phyloP scores from a whole-genome alignment of 192 early-diverging fungal genomes.

The Podila epigama region DNA sequence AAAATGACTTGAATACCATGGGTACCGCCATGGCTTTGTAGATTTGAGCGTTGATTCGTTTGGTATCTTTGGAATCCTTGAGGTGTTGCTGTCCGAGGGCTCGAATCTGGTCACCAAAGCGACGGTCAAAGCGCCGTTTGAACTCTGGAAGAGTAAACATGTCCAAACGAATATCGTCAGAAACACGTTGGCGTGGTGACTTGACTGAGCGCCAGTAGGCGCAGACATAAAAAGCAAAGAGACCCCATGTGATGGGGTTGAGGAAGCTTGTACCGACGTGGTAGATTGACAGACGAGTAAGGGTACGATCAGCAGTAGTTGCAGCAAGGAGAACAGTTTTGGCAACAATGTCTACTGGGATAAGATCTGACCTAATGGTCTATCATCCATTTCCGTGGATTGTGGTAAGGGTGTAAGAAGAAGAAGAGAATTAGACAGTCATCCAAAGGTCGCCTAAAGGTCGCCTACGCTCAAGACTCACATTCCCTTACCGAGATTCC shows the following conservation, averaged over 20 bases:
- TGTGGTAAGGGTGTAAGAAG: not conserved
- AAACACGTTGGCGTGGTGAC: constrained; percentile 19
- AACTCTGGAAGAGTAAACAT: constrained; percentile 19
- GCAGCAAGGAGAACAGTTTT: constrained; percentile 40
- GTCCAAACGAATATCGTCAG: constrained; percentile 39
- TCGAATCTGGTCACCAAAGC: constrained; percentile 41
- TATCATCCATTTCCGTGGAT: no score
- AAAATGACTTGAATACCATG: constrained; percentile 36
- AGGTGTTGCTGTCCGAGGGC: constrained; percentile 26
- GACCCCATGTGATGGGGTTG: constrained; percentile 42
- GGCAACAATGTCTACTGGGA: constrained; percentile 42
- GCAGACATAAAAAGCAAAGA: constrained; percentile 20
- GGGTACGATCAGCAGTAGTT: constrained; percentile 20
- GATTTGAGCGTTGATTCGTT: constrained; percentile 23
- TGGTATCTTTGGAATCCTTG: constrained; percentile 19
- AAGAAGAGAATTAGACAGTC: not conserved
- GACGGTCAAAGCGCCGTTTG: constrained; percentile 32
- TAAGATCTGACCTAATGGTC: constrained; percentile 18
- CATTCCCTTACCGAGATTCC: constrained; percentile 7
- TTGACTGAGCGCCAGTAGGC: constrained; percentile 33
- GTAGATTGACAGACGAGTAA: constrained; percentile 14
- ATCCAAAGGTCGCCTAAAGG: no score
- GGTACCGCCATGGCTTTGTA: constrained; percentile 37
- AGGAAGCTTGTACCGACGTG: constrained; percentile 31
- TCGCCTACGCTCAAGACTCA: no score